These are phyloP conservation scores for Puccinia coronata DNA, from an alignment of 1,284 basidiomycete species.

Conservation along the genomic window DNA sequence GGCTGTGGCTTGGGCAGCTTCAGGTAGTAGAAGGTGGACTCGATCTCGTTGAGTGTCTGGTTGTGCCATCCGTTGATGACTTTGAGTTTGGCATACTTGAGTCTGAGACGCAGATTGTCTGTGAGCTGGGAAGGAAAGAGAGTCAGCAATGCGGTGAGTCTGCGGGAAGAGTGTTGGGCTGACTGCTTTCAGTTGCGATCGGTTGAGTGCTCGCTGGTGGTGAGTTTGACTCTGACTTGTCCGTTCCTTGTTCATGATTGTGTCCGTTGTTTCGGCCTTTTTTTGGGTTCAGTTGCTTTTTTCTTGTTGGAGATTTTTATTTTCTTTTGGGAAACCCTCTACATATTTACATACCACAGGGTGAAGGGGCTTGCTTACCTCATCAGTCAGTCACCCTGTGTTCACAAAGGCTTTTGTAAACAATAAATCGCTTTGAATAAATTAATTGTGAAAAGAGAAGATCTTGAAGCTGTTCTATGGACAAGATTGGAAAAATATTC, in stretches of 20 bases:
- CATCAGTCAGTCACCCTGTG: no score
- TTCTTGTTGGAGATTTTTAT: no score
- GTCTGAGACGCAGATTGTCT: constrained; percentile 4
- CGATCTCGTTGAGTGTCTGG: constrained; percentile 22
- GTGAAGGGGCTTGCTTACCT: no score
- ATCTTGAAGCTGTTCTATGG: no score
- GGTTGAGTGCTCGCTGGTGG: neutral
- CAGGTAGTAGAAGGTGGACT: neutral
- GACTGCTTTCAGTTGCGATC: neutral
- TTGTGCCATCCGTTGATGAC: constrained; percentile 30
- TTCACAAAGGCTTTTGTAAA: no score
- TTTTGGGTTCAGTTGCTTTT: no score
- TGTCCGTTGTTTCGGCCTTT: no score
- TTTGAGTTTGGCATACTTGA: constrained; percentile 29
- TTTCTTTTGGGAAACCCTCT: no score
- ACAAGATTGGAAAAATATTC: no score
- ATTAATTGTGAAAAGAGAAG: no score
- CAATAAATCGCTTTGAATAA: no score
- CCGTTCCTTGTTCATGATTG: neutral
- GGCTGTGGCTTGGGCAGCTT: neutral
- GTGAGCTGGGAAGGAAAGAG: neutral
- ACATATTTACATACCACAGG: no score
- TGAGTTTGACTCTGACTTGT: neutral
- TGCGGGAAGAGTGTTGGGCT: neutral
- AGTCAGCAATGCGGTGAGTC: neutral